Conservation (phyloP, 495 filamentous ascomycete genomes). For the Chaetomidium leptoderma region DNA sequence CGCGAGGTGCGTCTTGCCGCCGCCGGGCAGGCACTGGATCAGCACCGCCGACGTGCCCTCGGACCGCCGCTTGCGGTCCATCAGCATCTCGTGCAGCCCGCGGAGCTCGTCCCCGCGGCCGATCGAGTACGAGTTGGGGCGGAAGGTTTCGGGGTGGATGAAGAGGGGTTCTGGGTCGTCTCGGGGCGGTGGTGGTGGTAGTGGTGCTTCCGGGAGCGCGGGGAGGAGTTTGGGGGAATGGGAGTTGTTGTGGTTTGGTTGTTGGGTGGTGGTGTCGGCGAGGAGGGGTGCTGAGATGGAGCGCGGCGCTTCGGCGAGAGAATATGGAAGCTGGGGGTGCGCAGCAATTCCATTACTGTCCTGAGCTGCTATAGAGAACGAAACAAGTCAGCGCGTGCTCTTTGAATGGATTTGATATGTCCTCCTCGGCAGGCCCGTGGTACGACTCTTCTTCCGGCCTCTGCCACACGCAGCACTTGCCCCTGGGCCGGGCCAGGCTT, state of each 20-base stretch:
- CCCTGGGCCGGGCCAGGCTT: background rate
- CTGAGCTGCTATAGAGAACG: slow-evolving; percentile 34
- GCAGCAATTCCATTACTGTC: slow-evolving; percentile 36
- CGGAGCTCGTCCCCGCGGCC: slow-evolving; percentile 68
- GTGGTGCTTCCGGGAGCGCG: background rate
- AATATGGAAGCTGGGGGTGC: slow-evolving; percentile 6
- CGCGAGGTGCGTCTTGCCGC: slow-evolving; percentile 78
- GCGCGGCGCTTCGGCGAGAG: background rate
- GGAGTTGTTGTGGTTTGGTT: background rate
- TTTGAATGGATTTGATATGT: background rate
- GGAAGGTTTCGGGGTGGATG: slow-evolving; percentile 69
- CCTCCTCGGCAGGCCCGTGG: background rate
- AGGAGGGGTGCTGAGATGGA: slow-evolving; percentile 10
- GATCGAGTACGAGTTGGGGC: slow-evolving; percentile 71
- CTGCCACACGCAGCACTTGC: slow-evolving; percentile 6
- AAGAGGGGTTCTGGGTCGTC: slow-evolving; percentile 47
- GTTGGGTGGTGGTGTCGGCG: background rate
- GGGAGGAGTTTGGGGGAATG: slow-evolving; percentile 1
- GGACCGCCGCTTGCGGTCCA: slow-evolving; percentile 56
- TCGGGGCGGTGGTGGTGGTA: background rate
- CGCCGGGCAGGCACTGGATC: slow-evolving; percentile 69
- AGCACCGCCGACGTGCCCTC: slow-evolving; percentile 65
- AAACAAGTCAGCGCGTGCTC: slow-evolving; percentile 33
- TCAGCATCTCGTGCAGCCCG: slow-evolving; percentile 63
- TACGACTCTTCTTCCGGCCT: slow-evolving; percentile 17